Percentiles rank a stretch among this genome's conserved stretches.
Conservation (phyloP, 257 asterid genomes). For the Salvia hispanica region DNA sequence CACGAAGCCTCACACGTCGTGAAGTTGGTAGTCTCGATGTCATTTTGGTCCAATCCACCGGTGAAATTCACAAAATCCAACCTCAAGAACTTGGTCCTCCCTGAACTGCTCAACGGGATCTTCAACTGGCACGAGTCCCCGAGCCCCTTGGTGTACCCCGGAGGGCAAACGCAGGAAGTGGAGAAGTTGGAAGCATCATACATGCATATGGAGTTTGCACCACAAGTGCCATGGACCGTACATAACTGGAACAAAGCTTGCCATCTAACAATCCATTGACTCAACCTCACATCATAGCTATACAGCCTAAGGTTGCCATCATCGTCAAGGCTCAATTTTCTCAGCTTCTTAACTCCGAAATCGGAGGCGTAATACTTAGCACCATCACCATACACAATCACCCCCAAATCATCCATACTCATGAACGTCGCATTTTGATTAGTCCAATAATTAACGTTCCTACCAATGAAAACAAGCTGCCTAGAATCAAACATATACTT, state of each 20-base stretch:
- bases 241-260: constrained; percentile 61
- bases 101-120: constrained; percentile 32
- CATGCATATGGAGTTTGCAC: constrained; percentile 61
- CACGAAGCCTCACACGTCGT: constrained; percentile 51
- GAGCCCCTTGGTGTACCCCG: constrained; percentile 49
- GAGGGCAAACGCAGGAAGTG: constrained; percentile 76
- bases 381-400: constrained; percentile 34
- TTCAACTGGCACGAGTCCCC: constrained; percentile 50
- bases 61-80: constrained; percentile 70
- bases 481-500: constrained; percentile 53
- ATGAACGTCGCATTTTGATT: constrained; percentile 30
- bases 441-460: constrained; percentile 52
- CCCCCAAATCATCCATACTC: constrained; percentile 49
- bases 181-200: constrained; percentile 48
- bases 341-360: constrained; percentile 46
- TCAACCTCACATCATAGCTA: constrained; percentile 47
- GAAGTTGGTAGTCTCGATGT: constrained; percentile 40
- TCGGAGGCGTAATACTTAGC: constrained; percentile 43
- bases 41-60: constrained; percentile 55
- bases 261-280: constrained; percentile 65
- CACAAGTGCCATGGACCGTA: constrained; percentile 63
- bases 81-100: constrained; percentile 50
- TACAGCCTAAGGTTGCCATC: constrained; percentile 74
- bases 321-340: constrained; percentile 66
- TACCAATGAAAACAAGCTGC: constrained; percentile 40